Evolutionary conservation across 179 eudicot species (phyloP).

Genomic region (Vitellaria paradoxa): DNA sequence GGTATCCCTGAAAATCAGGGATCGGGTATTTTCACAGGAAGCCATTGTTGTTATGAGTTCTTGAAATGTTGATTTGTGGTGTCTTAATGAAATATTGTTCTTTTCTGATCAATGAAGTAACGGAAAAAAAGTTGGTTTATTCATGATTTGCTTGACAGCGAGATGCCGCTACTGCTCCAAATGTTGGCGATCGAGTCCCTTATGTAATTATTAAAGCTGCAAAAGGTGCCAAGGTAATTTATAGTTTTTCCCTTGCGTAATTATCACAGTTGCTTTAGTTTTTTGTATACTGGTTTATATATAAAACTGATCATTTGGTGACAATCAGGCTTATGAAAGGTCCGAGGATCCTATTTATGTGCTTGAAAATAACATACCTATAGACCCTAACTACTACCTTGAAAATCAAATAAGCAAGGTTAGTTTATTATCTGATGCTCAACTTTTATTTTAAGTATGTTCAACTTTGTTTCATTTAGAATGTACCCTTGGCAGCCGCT

Average conservation of each 20-base stretch:
- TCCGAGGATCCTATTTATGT: constrained; percentile 99
- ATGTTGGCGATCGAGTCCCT: constrained; percentile 98
- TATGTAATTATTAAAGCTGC: constrained; percentile 97
- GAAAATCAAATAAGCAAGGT: constrained; percentile 98
- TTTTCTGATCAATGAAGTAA: background rate
- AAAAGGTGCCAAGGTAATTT: constrained; percentile 94
- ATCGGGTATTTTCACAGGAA: too few relatives aligned
- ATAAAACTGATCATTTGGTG: constrained; percentile 21
- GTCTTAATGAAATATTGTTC: background rate
- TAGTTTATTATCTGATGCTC: constrained; percentile 21
- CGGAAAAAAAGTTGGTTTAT: background rate
- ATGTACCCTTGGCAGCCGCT: constrained; percentile 71
- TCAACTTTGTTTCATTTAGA: constrained; percentile 15
- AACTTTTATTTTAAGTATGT: background rate
- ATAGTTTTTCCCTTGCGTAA: too few relatives aligned
- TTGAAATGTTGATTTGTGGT: background rate
- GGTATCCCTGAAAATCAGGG: too few relatives aligned
- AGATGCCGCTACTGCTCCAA: constrained; percentile 99
- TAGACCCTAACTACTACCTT: constrained; percentile 94
- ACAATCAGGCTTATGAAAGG: constrained; percentile 87
- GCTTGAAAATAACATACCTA: constrained; percentile 93
- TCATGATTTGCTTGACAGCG: constrained; percentile 43
- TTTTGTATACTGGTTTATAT: background rate
- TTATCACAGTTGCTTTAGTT: background rate
- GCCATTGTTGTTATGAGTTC: too few relatives aligned